Evolutionary conservation across 2,329 filamentous ascomycete genomes (phyloP), one percentile per base, ranked within the genome.

Genomic region (Chaetomiaceae sp.): DNA sequence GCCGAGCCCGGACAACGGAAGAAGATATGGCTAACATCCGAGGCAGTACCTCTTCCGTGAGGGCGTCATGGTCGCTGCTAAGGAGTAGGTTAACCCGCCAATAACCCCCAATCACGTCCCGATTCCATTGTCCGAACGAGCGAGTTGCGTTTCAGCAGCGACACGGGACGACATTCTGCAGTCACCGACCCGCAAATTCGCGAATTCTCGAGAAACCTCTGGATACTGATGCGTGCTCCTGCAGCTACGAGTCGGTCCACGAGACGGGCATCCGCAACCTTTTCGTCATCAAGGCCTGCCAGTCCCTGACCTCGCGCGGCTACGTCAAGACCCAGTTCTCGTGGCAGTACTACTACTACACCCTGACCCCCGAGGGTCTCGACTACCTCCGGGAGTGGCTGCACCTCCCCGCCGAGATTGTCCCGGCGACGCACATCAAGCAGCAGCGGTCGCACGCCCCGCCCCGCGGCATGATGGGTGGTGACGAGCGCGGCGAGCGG

Each of bases 341-440:
- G 61, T 95, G 89, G 89, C 89, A 95, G 78, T 95, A 90, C 83
- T 95, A 97, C 86, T 98, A 98, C 87, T 98, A 98, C 85, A 96
- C 93, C 75, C 85, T 98, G 44, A 56, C 91, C 72, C 88, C 90
- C 68, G 90, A 97, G 82, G 93, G 93, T 77, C 91, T 98, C 72
- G 91, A 97, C 80, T 98, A 98, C 83, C 90, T 98, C 73, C 91
- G 93, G 71, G 93, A 98, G 81, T 98, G 93, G 93, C 90, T 98
- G 65, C 93, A 98, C 78, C 86, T 98, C 65, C 93, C 93, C 67
- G 90, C 93, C 70, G 93, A 98, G 84, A 96, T 98, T 69, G 93
- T 98, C 62, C 93, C 93, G 64, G 89, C 94, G 67, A 98, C 93
- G 67, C 93, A 98, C 86, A 97, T 98, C 79, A 98, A 98, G 88